Percentiles rank a stretch among this genome's conserved stretches.
These are phyloP conservation scores for Aurinia saxatilis DNA, from an alignment of 345 rosid genomes.

Conservation along the genomic window DNA sequence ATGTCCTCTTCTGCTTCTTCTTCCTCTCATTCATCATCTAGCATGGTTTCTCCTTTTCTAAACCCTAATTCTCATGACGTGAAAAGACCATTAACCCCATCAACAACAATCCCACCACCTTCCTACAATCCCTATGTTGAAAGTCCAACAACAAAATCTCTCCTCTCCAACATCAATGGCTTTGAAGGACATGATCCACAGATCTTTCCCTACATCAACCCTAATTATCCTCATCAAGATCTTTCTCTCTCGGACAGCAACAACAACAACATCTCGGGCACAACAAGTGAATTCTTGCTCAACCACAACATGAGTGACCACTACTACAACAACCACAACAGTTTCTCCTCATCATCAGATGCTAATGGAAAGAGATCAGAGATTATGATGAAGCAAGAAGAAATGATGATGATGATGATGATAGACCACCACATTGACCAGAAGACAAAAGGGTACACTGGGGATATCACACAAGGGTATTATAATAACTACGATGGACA, in stretches of 20 bases:
- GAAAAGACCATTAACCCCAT: slow-evolving; percentile 31
- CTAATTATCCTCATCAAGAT: slow-evolving; percentile 21
- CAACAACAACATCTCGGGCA: slow-evolving; percentile 11
- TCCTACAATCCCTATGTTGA: slow-evolving; percentile 25
- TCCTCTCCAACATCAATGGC: slow-evolving; percentile 13
- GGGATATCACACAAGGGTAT: slow-evolving; percentile 29
- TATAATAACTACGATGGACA: slow-evolving; percentile 23
- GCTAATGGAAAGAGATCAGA: slow-evolving; percentile 53
- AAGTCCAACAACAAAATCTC: slow-evolving; percentile 27
- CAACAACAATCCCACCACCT: slow-evolving; percentile 30
- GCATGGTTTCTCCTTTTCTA: slow-evolving; percentile 15
- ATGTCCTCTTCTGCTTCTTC: slow-evolving; percentile 35
- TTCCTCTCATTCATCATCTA: slow-evolving; percentile 15
- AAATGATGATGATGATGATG: slow-evolving; percentile 28
- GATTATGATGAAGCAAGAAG: slow-evolving; percentile 56
- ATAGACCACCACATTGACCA: slow-evolving; percentile 25
- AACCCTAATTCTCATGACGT: slow-evolving; percentile 27
- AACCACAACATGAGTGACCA: slow-evolving; percentile 53
- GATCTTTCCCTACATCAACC: slow-evolving; percentile 9
- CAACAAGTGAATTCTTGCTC: slow-evolving; percentile 23
- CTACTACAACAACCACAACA: slow-evolving; percentile 54
- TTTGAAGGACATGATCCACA: slow-evolving; percentile 19
- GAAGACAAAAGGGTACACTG: slow-evolving; percentile 33
- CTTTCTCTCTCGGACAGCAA: slow-evolving; percentile 2
- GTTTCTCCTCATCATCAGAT: slow-evolving; percentile 14